Evolutionary conservation across 2,329 filamentous ascomycete genomes (phyloP).

Genomic region (Endoconidiophora laricicola): DNA sequence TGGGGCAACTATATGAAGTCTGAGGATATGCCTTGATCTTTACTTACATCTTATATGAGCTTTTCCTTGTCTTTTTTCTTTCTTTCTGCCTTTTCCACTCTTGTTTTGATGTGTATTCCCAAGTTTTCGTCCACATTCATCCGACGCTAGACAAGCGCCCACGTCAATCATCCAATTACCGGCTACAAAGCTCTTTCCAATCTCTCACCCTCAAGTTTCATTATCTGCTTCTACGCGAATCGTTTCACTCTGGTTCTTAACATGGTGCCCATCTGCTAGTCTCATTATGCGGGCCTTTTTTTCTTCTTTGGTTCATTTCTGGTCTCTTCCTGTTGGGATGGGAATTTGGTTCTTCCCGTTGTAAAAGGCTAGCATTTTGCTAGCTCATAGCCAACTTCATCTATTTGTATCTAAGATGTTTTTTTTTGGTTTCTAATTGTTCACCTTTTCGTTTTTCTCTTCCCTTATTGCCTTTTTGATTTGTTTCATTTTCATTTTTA

Average conservation of each 20-base stretch:
- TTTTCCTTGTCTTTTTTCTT: slow-evolving; percentile 1
- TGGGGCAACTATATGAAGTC: slow-evolving; percentile 23
- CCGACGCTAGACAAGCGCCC: too few relatives aligned
- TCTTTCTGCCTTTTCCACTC: slow-evolving; percentile 14
- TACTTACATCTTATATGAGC: background rate
- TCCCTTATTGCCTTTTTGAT: too few relatives aligned
- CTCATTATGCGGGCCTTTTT: too few relatives aligned
- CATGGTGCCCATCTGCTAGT: too few relatives aligned
- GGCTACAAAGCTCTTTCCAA: background rate
- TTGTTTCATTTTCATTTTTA: too few relatives aligned
- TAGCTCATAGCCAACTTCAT: background rate
- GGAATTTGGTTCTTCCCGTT: background rate
- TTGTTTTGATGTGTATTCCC: slow-evolving; percentile 13
- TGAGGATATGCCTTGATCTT: slow-evolving; percentile 18
- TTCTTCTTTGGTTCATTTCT: too few relatives aligned
- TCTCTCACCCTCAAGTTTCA: background rate
- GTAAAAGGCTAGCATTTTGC: background rate
- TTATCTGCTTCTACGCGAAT: background rate
- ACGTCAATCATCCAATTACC: background rate
- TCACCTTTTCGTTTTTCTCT: too few relatives aligned
- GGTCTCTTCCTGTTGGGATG: too few relatives aligned
- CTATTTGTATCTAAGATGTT: background rate
- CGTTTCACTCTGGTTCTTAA: background rate
- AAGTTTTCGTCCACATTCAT: slow-evolving; percentile 11
- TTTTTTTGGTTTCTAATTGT: too few relatives aligned